A percentile compares a stretch with the other conserved stretches of the same genome.
Conservation (phyloP, 2,329 filamentous ascomycete species). For the Trichothecium roseum region DNA sequence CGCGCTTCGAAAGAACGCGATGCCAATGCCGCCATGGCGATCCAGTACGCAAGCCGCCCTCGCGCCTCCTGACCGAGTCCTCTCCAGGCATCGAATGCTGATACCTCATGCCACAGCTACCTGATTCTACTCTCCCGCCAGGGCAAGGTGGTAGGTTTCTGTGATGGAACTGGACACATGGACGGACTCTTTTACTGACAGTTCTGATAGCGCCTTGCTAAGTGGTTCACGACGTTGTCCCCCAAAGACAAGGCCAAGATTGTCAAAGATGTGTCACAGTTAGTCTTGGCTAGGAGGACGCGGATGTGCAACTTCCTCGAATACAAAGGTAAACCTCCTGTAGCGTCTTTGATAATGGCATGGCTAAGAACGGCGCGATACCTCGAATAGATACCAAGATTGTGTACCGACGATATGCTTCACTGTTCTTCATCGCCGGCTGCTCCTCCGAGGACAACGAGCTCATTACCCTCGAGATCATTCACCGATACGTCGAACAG, state of each 20-base stretch:
- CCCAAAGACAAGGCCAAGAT: constrained; percentile 99
- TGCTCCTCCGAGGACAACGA: constrained; percentile 97
- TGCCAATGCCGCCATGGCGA: constrained; percentile 26
- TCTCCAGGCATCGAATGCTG: constrained; percentile 1
- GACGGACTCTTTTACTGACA: constrained; percentile 3
- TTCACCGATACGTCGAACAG: constrained; percentile 98
- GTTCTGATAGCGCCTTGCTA: constrained; percentile 71
- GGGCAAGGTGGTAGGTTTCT: constrained; percentile 85
- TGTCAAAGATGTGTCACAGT: constrained; percentile 97
- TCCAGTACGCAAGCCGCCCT: constrained; percentile 25
- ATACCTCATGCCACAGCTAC: constrained; percentile 51
- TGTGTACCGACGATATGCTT: constrained; percentile 96
- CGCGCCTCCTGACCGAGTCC: constrained; percentile 3
- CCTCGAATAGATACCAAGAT: constrained; percentile 93
- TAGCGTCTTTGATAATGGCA: too few species aligned
- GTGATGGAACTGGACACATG: neutral
- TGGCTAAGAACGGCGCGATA: too few species aligned
- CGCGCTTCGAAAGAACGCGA: constrained; percentile 5
- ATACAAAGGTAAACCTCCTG: constrained; percentile 67
- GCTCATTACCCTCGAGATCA: constrained; percentile 94
- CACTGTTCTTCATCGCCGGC: constrained; percentile 97
- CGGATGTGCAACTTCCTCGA: constrained; percentile 99
- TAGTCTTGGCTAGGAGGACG: constrained; percentile 88
- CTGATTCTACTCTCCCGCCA: constrained; percentile 94
- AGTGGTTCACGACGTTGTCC: constrained; percentile 98